Evolutionary conservation across 108 stramenopile species (phyloP), one percentile per base, ranked within the genome.

Genomic region (Licmophora abbreviata): DNA sequence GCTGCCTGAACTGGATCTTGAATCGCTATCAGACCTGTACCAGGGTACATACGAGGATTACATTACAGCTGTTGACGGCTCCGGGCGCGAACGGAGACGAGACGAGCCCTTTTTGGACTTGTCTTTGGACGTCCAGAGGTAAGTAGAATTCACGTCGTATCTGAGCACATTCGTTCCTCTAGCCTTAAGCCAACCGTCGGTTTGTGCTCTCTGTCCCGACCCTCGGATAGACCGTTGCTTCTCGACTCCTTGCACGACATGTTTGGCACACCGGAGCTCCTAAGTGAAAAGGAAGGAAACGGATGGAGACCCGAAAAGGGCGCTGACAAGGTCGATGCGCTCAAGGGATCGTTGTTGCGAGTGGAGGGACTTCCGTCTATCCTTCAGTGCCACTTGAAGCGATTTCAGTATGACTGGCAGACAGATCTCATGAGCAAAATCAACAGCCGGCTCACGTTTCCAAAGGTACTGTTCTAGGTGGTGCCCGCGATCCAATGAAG

Each of bases 231-330:
- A 44, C 64, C 66, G 17, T 63, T 72, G 9, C 59, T 89, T 8
- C 34, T 65, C 30, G 41, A 59, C 22, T 67, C 80, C 30, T 41
- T 91, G 18, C 22, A 54, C 51, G 62, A 77, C 44, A 59, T 63
- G 48, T 85, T 91, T 48, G 64, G 74, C 28, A 48, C 73, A 45
- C 83, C 83, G 7, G 88, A 91, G 63, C 50, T 81, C 12, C 65
- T 91, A 24, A 71, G 64, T 38, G 77, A 69, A 18, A 59, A 66
- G 0, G 84, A 91, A 58, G 88, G 88, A 27, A 91, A 91, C 63
- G 88, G 88, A 34, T 91, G 88, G 88, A 71, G 88, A 57, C 88
- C 88, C 10, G 77, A 85, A 59, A 91, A 91, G 63, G 88, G 80
- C 10, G 82, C 81, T 0, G 82, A 79, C 24, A 86, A 85, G 43